Base-by-base conservation (phyloP, 108 stramenopile species). In the Pseudonitzschia delicatissima region DNA sequence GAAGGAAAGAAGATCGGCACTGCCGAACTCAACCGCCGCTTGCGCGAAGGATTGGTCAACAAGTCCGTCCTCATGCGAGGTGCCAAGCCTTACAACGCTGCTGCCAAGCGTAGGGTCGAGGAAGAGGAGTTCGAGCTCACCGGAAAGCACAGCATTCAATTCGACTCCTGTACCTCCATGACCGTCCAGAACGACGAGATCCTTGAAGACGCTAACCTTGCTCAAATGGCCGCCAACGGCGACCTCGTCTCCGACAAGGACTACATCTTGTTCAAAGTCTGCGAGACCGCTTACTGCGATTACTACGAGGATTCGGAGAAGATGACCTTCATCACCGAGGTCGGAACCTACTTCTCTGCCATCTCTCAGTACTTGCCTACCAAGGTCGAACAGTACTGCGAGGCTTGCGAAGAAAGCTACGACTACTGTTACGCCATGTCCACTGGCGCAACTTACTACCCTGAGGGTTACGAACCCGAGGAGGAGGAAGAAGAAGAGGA, bases 211-310 rank as follows among this genome's bases (percentile, higher is more conserved):
- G 74, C 72, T 1, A 60, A 69, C 35, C 33, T 81, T 0, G 20
- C 77, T 37, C 55, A 40, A 11, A 67, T 74, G 49, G 64, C 64
- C 7, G 25, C 55, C 21, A 33, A 28, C 29, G 84, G 80, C 29
- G 11, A 68, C 7, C 44, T 83, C 42, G 47, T 78, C 0, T 60
- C 84, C 17, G 74, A 78, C 28, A 82, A 82, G 65, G 80, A 79
- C 12, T 85, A 79, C 66, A 78, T 87, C 21, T 18, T 82, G 11
- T 87, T 87, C 71, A 74, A 85, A 52, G 73, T 80, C 6, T 83
- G 83, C 64, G 33, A 82, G 51, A 71, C 67, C 4, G 69, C 61
- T 17, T 48, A 78, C 48, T 83, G 82, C 68, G 71, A 65, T 34
- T 83, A 84, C 58, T 39, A 57, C 53, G 47, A 44, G 0, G 78